phyloP scores from a whole-genome alignment of 2,329 filamentous ascomycete species.

The Ramularia collo-cygni region DNA sequence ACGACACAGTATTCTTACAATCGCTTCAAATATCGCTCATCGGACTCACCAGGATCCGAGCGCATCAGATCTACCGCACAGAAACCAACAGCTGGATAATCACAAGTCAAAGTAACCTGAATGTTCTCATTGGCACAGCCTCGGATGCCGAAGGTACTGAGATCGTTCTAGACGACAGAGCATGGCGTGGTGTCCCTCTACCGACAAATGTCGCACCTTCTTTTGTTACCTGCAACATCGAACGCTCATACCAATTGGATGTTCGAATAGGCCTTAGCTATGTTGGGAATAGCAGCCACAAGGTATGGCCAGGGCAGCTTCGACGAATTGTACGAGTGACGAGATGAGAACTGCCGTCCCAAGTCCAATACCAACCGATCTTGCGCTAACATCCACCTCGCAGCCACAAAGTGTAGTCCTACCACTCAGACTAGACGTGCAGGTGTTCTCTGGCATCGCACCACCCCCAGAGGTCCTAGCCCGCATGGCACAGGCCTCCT shows the following conservation, averaged over 20 bases:
- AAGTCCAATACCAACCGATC: too few relatives aligned
- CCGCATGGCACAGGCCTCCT: constrained; percentile 44
- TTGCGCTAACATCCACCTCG: constrained; percentile 2
- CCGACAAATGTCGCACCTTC: constrained; percentile 82
- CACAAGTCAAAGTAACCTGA: constrained; percentile 62
- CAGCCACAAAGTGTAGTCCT: constrained; percentile 62
- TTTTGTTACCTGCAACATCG: constrained; percentile 84
- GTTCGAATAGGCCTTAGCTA: constrained; percentile 71
- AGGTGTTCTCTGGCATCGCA: constrained; percentile 80
- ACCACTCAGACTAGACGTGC: constrained; percentile 69
- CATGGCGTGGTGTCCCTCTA: constrained; percentile 67
- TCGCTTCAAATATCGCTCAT: constrained; percentile 77
- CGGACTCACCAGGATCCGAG: constrained; percentile 70
- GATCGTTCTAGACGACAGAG: constrained; percentile 44
- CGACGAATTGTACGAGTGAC: constrained; percentile 17
- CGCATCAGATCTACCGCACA: constrained; percentile 64
- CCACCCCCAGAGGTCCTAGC: constrained; percentile 71
- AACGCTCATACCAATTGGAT: constrained; percentile 75
- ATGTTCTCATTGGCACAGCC: constrained; percentile 57
- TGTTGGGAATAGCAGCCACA: constrained; percentile 47
- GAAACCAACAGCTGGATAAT: constrained; percentile 73
- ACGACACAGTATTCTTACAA: constrained; percentile 66
- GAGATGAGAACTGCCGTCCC: constrained; percentile 3
- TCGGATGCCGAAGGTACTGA: constrained; percentile 50
- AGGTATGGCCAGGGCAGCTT: constrained; percentile 34